Conservation (phyloP, 1,139 yeast genomes). For the Taphrina betulina region DNA sequence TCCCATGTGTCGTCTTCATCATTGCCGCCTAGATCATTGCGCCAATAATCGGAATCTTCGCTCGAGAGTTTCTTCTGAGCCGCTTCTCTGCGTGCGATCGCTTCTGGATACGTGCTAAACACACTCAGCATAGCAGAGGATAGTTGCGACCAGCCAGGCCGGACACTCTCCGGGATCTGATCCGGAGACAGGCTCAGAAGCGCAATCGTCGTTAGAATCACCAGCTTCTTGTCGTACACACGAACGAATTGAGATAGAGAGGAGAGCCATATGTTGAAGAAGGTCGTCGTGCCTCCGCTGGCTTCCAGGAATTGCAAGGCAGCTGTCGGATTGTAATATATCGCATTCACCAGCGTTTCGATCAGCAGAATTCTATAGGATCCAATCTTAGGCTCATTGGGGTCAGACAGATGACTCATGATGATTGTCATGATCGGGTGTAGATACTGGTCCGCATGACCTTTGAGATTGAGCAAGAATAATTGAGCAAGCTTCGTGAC, state of each 20-base stretch:
- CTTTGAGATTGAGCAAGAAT: constrained; percentile 54
- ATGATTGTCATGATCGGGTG: constrained; percentile 48
- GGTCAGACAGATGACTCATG: constrained; percentile 39
- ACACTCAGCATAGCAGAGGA: constrained; percentile 54
- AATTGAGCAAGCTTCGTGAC: constrained; percentile 59
- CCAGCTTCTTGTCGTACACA: constrained; percentile 78
- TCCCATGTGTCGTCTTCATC: constrained; percentile 50
- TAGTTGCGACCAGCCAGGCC: constrained; percentile 46
- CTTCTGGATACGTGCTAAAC: constrained; percentile 64
- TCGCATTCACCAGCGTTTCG: constrained; percentile 65
- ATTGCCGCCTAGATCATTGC: constrained; percentile 42
- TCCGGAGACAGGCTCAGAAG: constrained; percentile 48
- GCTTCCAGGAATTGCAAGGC: constrained; percentile 58
- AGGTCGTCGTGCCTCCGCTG: constrained; percentile 50
- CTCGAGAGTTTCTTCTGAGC: constrained; percentile 60
- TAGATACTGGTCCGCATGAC: constrained; percentile 48
- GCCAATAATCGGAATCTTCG: constrained; percentile 51
- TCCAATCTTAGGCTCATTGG: constrained; percentile 39
- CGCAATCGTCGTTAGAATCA: constrained; percentile 64
- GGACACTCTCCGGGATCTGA: constrained; percentile 45
- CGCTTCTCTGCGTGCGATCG: constrained; percentile 50
- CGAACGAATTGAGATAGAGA: constrained; percentile 59
- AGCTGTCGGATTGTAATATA: constrained; percentile 60
- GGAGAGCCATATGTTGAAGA: constrained; percentile 70
- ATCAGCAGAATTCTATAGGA: constrained; percentile 52